Conservation (phyloP, 2,329 filamentous ascomycete genomes). For the Pseudogymnoascus pannorum region DNA sequence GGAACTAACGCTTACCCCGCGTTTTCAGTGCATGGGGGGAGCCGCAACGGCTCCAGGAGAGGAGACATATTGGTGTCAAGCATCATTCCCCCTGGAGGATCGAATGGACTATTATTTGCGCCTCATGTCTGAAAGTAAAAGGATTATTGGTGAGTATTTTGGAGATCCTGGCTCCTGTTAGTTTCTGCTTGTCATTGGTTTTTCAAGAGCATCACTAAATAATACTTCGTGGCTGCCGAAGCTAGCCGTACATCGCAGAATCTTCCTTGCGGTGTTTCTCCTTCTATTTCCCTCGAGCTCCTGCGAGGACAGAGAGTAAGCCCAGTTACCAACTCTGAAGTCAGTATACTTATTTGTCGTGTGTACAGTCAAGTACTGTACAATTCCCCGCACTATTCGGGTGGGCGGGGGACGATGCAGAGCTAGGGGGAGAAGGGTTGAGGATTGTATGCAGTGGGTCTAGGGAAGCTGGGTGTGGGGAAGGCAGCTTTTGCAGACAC, state of each 20-base stretch:
- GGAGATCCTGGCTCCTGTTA: background rate
- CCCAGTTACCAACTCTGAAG: background rate
- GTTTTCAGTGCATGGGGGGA: background rate
- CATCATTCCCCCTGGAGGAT: background rate
- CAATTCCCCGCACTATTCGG: background rate
- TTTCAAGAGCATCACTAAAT: background rate
- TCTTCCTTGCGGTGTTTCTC: background rate
- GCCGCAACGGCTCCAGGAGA: background rate
- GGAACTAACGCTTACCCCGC: background rate
- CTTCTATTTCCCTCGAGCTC: background rate
- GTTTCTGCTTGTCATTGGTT: background rate
- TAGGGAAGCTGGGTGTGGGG: background rate
- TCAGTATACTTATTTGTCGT: slow-evolving; percentile 1
- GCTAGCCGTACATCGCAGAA: background rate
- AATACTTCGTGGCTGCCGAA: background rate
- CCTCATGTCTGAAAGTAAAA: background rate
- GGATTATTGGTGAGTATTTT: background rate
- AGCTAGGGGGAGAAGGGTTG: background rate
- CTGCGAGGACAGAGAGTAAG: background rate
- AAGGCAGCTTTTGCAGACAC: background rate
- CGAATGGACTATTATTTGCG: background rate
- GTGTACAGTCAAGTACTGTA: background rate
- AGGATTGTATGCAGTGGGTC: background rate
- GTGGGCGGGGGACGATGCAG: background rate
- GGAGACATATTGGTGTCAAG: background rate